A percentile compares a stretch with the other conserved stretches of the same genome.
phyloP scores from a whole-genome alignment of 768 basidiomycete genomes.

The Podaxis sp. region DNA sequence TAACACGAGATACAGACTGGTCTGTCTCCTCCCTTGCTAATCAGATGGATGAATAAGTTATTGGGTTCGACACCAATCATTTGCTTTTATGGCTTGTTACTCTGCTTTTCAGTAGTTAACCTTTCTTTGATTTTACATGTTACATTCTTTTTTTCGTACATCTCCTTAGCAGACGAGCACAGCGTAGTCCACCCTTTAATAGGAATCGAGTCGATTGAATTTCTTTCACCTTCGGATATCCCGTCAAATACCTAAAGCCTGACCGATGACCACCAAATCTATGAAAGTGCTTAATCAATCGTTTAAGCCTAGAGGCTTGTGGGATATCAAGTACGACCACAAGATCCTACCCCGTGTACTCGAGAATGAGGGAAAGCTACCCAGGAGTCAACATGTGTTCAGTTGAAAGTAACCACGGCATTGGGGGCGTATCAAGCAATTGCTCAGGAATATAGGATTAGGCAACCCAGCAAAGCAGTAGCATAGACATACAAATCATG shows the following conservation, averaged over 20 bases:
- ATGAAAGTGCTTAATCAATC: neutral
- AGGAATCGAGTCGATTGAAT: neutral
- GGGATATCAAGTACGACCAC: neutral
- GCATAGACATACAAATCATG: constrained; percentile 1
- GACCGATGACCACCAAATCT: neutral
- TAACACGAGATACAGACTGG: neutral
- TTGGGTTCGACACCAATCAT: neutral
- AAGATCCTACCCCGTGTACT: too few species aligned
- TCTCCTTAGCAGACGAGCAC: constrained; percentile 2
- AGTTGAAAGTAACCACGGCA: too few species aligned
- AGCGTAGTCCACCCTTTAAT: neutral
- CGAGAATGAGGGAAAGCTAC: too few species aligned
- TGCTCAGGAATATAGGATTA: neutral
- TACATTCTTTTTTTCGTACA: neutral
- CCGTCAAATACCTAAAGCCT: neutral
- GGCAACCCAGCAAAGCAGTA: neutral
- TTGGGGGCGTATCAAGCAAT: too few species aligned
- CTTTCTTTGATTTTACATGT: neutral
- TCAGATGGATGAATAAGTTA: neutral
- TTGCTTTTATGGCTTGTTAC: neutral
- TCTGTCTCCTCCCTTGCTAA: neutral
- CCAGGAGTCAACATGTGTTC: too few species aligned
- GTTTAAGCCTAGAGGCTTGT: neutral
- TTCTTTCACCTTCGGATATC: neutral
- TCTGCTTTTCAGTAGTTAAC: constrained; percentile 2